Percentiles rank a stretch among this genome's conserved stretches.
phyloP scores from a whole-genome alignment of 441 rosid species.

The Gossypium trilobum region DNA sequence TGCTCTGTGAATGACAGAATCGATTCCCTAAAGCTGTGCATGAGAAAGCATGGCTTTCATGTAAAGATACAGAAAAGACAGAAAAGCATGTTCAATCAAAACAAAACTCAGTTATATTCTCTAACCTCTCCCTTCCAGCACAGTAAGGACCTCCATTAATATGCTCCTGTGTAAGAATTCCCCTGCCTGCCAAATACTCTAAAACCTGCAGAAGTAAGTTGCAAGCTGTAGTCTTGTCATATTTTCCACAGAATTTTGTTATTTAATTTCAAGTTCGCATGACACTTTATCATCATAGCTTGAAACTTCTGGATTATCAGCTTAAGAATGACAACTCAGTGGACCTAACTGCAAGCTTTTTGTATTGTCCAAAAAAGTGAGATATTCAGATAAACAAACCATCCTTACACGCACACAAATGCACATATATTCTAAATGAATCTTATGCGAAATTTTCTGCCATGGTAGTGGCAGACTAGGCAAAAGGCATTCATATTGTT shows the following conservation, averaged over 20 bases:
- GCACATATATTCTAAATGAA: background rate
- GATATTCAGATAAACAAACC: background rate
- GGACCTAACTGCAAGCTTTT: background rate
- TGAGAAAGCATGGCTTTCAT: conserved; percentile 21
- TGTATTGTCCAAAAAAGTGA: background rate
- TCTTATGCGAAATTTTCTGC: background rate
- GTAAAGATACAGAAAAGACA: background rate
- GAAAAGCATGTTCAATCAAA: conserved; percentile 3
- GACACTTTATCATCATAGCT: background rate
- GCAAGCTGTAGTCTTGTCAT: conserved; percentile 11
- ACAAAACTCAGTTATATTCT: conserved; percentile 8
- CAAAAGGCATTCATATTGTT: background rate
- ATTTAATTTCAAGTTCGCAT: background rate
- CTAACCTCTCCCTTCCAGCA: conserved; percentile 83
- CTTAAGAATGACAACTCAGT: background rate
- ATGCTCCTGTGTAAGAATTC: conserved; percentile 69
- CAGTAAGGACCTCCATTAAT: conserved; percentile 75
- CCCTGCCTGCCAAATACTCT: conserved; percentile 75
- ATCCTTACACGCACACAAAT: background rate
- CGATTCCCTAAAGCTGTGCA: conserved; percentile 87
- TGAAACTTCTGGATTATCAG: background rate
- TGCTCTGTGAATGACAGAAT: conserved; percentile 89
- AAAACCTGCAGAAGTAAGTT: conserved; percentile 51
- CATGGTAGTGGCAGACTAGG: background rate
- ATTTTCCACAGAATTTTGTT: background rate